Base-by-base conservation (phyloP, 805 yeast genomes). In the Scheffersomyces coipomensis region DNA sequence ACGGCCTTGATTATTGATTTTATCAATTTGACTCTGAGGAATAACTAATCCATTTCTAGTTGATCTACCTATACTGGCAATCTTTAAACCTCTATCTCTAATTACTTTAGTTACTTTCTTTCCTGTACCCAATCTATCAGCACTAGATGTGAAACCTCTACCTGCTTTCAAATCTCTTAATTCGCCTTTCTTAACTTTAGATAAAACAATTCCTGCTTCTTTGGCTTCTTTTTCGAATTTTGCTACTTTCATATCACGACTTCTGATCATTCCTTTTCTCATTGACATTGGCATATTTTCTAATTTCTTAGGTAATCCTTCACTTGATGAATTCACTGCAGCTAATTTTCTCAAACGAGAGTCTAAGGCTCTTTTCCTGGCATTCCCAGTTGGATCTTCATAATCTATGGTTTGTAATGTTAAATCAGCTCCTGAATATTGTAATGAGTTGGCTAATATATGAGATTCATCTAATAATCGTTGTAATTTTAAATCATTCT, bases 261-360 rank as follows among this genome's bases (percentile, higher is more conserved):
- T 73, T 25, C 70, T 64, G 19, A 87, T 68, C 83, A 90, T 85
- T 2, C 96, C 96, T 55, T 85, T 86, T 40, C 97, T 75, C 71
- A 88, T 79, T 15, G 76, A 60, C 89, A 93, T 90, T 16, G 98
- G 96, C 79, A 88, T 87, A 37, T 81, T 85, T 48, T 86, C 93
- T 25, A 83, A 60, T 38, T 66, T 76, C 50, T 51, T 55, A 26
- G 64, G 63, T 21, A 56, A 60, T 12, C 74, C 83, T 43, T 75
- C 73, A 0, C 68, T 55, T 5, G 68, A 50, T 0, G 87, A 72
- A 48, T 68, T 67, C 2, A 39, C 38, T 2, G 73, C 52, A 0
- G 73, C 55, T 2, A 79, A 45, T 9, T 66, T 59, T 11, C 76
- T 61, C 40, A 86, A 62, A 40, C 91, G 67, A 30, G 77, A 73